phyloP scores from a whole-genome alignment of 495 filamentous ascomycete genomes.

The Cryomyces antarcticus region DNA sequence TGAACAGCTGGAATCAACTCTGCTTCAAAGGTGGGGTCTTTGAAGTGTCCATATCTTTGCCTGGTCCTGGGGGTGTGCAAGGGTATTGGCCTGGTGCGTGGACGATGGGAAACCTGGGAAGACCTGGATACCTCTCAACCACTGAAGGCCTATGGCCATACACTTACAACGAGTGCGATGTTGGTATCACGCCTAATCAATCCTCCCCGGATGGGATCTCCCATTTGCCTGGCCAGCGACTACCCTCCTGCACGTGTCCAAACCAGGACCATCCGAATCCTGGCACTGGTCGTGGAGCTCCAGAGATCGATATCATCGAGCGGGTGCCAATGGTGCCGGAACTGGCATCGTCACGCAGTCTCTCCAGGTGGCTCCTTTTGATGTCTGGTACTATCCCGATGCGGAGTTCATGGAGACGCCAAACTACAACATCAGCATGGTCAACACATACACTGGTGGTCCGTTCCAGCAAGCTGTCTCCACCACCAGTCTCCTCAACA shows the following conservation, averaged over 20 bases:
- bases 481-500: slow-evolving; percentile 13
- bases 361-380: slow-evolving; percentile 16
- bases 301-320: slow-evolving; percentile 19
- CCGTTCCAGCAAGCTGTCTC: slow-evolving; percentile 16
- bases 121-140: slow-evolving; percentile 10
- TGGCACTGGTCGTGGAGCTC: slow-evolving; percentile 13
- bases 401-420: slow-evolving; percentile 11
- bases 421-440: slow-evolving; percentile 5
- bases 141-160: slow-evolving; percentile 17
- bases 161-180: slow-evolving; percentile 15
- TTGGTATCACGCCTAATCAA: slow-evolving; percentile 17
- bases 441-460: slow-evolving; percentile 15
- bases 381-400: slow-evolving; percentile 12
- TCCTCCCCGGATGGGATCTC: slow-evolving; percentile 13
- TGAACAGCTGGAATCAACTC: slow-evolving; percentile 17
- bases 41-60: slow-evolving; percentile 15
- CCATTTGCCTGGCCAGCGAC: slow-evolving; percentile 13
- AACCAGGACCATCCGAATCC: slow-evolving; percentile 16
- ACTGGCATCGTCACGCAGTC: slow-evolving; percentile 12
- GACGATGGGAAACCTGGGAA: slow-evolving; percentile 15
- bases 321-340: slow-evolving; percentile 2
- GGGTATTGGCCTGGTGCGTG: slow-evolving; percentile 19
- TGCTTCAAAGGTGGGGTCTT: slow-evolving; percentile 17
- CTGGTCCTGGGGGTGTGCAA: slow-evolving; percentile 10
- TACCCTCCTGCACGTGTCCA: slow-evolving; percentile 14